A percentile compares a stretch with the other conserved stretches of the same genome.
Conservation (phyloP, 2,329 filamentous ascomycete genomes). For the Monilinia fructicola region DNA sequence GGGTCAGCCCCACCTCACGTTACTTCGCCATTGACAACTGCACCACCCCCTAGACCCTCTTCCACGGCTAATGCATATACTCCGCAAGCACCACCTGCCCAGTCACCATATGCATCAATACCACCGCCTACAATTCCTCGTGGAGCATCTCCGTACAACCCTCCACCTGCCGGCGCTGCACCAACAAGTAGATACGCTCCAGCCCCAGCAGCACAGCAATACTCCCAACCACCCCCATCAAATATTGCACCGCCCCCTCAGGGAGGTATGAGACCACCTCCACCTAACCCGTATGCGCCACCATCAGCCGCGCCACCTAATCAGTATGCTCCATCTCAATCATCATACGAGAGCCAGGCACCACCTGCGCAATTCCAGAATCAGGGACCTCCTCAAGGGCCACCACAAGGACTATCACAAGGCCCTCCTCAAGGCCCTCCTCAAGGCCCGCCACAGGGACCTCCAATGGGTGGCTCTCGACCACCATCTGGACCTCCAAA, state of each 20-base stretch:
- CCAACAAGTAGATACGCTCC: constrained; percentile 75
- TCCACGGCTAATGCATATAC: constrained; percentile 65
- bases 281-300: constrained; percentile 48
- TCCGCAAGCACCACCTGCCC: constrained; percentile 51
- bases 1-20: constrained; percentile 68
- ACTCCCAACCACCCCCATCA: constrained; percentile 47
- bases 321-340: constrained; percentile 62
- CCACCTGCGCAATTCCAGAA: constrained; percentile 45
- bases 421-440: constrained; percentile 47
- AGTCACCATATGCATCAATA: constrained; percentile 40
- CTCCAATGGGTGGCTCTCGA: constrained; percentile 45
- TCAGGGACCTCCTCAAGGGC: constrained; percentile 47
- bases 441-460: constrained; percentile 41
- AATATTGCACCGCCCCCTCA: constrained; percentile 46
- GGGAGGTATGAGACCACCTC: constrained; percentile 46
- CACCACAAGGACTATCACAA: constrained; percentile 48
- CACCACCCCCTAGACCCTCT: constrained; percentile 51
- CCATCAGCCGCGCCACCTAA: constrained; percentile 48
- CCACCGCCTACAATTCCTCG: constrained; percentile 63
- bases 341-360: constrained; percentile 51
- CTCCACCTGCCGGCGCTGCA: constrained; percentile 69
- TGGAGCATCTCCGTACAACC: constrained; percentile 82
- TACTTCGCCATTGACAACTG: constrained; percentile 64
- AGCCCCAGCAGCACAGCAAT: constrained; percentile 56
- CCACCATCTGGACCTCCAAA: constrained; percentile 44